Conservation (phyloP, 2,329 filamentous ascomycete species). For the Fusarium anguioides region DNA sequence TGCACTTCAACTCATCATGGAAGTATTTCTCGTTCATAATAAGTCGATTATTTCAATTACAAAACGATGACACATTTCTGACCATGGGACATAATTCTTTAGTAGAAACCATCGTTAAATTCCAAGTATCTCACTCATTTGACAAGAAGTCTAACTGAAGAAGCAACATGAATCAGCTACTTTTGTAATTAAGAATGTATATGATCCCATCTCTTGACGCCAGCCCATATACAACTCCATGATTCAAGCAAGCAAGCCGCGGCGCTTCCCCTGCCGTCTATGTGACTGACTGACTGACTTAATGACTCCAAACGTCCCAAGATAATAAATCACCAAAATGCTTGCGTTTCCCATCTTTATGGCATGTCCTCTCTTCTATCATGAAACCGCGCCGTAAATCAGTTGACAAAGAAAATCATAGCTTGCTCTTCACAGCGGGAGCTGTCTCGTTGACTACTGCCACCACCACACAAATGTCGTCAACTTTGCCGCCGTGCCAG, state of each 20-base stretch:
- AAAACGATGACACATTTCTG: no score
- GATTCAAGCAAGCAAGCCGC: conserved; percentile 32
- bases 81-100: no score
- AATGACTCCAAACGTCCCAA: conserved; percentile 44
- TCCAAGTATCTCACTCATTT: no score
- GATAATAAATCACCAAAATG: conserved; percentile 37
- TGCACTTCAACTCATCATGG: conserved; percentile 17
- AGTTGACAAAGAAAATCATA: conserved; percentile 42
- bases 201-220: conserved; percentile 33
- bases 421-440: conserved; percentile 48
- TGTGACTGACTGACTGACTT: conserved; percentile 31
- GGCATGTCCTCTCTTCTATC: conserved; percentile 39
- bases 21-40: neutral
- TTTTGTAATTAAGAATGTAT: conserved; percentile 35
- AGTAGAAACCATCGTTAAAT: no score
- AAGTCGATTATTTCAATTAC: no score
- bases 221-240: conserved; percentile 35
- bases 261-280: conserved; percentile 27
- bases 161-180: neutral
- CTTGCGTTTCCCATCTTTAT: conserved; percentile 46
- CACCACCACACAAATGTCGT: conserved; percentile 92
- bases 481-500: conserved; percentile 92
- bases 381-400: conserved; percentile 36
- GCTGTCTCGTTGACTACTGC: conserved; percentile 77
- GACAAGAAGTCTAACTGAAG: no score